Evolutionary conservation across 2,329 filamentous ascomycete genomes (phyloP), one percentile per base, ranked within the genome.

Genomic region (Scleromitrula shiraiana): DNA sequence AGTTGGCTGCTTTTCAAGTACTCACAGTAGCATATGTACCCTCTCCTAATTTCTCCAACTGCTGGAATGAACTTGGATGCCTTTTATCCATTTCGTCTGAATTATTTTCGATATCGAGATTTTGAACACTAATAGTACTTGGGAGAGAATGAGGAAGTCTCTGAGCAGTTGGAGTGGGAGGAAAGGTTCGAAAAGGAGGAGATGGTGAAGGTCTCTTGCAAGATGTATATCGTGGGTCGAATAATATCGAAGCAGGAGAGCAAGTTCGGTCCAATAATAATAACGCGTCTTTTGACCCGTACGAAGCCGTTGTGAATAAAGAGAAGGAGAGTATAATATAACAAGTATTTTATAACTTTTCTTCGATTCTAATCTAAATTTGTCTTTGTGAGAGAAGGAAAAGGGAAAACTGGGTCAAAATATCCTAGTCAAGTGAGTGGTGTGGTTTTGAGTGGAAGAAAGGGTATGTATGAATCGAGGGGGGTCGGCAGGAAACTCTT

Each of bases 21-120:
- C 61, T 52, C 75, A 95, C 93, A 27, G 93, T 98, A 27, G 93
- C 93, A 79, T 98, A 98, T 26, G 93, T 98, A 53, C 93, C 93
- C 74, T 98, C 93, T 63, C 93, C 93, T 57, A 98, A 78, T 85
- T 91, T 98, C 71, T 98, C 93, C 67, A 97, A 79, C 81, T 97
- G 93, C 77, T 97, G 91, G 75, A 98, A 98, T 53, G 91, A 97
- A 72, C 61, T 63, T 33, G 91, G 90, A 63, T 96, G 88, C 63
- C 86, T 77, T 67, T 94, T 87, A 14, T 96, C 91, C 91, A 97
- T 97, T 5, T 49, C 52, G 48, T 51, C 42, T 40, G 49, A 41
- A 15, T 49, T 46, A 36, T 49, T 48, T 40, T 61, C 59, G 5
- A 53, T 49, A 35, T 59, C 58, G 29, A 65, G 59, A 26, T 59